Evolutionary conservation across 2,329 filamentous ascomycete genomes (phyloP), one percentile per base, ranked within the genome.

Genomic region (Apiospora arundinis): DNA sequence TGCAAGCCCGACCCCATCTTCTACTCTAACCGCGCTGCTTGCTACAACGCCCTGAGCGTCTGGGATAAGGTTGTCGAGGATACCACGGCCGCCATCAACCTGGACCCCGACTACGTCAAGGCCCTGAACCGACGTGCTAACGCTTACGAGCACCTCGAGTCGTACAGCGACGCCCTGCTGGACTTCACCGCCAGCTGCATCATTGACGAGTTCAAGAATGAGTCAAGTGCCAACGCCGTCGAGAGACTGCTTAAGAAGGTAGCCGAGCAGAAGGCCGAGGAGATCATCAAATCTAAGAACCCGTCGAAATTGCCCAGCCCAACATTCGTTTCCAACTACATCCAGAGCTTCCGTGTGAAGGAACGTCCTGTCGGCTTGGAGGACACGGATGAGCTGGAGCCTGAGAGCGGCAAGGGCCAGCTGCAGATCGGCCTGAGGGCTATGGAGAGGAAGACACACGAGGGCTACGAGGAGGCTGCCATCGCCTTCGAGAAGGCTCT

Each of bases 171-270:
- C 81, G 95, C 96, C 65, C 91, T 99, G 11, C 90, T 99, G 74
- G 96, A 99, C 85, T 98, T 97, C 85, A 99, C 96, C 11, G 96
- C 96, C 72, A 98, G 95, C 85, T 99, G 96, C 86, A 99, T 99
- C 82, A 97, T 99, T 81, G 96, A 99, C 81, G 93, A 93, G 74
- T 99, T 99, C 88, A 92, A 93, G 84, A 98, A 96, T 82, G 93
- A 97, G 78, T 87, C 89, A 73, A 97, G 93, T 79, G 95, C 95
- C 32, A 91, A 95, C 82, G 92, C 95, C 63, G 95, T 99, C 12
- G 96, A 99, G 86, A 88, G 95, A 74, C 85, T 99, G 74, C 88
- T 99, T 74, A 98, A 98, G 88, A 97, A 97, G 85, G 95, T 98
- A 68, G 96, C 96, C 66, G 95, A 98, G 84, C 89, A 93, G 76